Percentiles rank a stretch among this genome's conserved stretches.
phyloP scores from a whole-genome alignment of 192 early-diverging fungal species.

The Linnemannia hyalina region DNA sequence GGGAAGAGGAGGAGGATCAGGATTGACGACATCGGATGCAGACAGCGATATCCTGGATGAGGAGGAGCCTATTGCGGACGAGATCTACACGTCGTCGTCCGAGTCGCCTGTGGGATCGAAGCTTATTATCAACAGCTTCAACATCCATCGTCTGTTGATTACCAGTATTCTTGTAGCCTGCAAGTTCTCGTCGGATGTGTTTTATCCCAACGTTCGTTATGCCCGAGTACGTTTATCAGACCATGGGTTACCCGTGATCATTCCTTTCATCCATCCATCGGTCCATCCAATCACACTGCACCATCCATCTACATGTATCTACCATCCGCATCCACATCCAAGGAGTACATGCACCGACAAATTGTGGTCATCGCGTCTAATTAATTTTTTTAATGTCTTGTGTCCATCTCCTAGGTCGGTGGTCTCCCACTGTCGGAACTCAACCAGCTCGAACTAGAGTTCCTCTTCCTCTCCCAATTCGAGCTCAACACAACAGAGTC shows the following conservation, averaged over 20 bases:
- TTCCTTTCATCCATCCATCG: constrained; percentile 21
- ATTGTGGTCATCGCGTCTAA: background rate
- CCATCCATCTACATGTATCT: background rate
- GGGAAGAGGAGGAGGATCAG: constrained; percentile 11
- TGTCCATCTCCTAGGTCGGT: constrained; percentile 66
- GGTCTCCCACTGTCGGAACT: constrained; percentile 77
- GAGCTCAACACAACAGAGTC: constrained; percentile 73
- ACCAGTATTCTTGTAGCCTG: constrained; percentile 78
- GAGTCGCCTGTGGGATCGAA: constrained; percentile 52
- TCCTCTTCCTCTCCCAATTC: constrained; percentile 78
- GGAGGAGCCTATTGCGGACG: constrained; percentile 49
- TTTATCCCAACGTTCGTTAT: constrained; percentile 81
- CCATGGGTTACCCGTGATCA: background rate
- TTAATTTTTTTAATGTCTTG: background rate
- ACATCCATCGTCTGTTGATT: constrained; percentile 78
- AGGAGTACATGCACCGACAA: background rate
- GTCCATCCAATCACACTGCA: background rate
- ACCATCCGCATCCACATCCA: background rate
- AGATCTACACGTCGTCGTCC: constrained; percentile 60
- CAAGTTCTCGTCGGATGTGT: constrained; percentile 83
- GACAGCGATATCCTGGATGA: constrained; percentile 33
- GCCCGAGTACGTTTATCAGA: constrained; percentile 62
- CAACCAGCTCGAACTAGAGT: constrained; percentile 82
- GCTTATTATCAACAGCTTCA: constrained; percentile 73
- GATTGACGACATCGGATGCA: background rate